Evolutionary conservation across 345 rosid species (phyloP).

Genomic region (Stellera chamaejasme): DNA sequence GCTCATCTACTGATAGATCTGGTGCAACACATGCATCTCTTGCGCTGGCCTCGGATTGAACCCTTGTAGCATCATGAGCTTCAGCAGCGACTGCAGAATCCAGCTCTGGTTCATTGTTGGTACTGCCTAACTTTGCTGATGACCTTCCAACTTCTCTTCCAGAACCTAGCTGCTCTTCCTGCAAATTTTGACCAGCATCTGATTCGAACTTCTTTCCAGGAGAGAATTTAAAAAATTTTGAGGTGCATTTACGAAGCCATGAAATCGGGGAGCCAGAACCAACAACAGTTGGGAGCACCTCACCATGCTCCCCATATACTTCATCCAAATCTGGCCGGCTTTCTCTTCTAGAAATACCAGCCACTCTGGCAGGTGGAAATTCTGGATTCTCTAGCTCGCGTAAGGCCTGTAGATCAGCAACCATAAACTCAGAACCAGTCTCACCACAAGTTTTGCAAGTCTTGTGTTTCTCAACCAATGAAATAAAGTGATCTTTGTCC

Average conservation of each 20-base stretch:
- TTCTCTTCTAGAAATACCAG: conserved; percentile 23
- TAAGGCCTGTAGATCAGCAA: conserved; percentile 51
- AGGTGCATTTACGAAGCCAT: conserved; percentile 81
- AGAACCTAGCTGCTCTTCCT: conserved; percentile 17
- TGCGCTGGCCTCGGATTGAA: conserved; percentile 31
- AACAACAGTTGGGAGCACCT: conserved; percentile 27
- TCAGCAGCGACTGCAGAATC: conserved; percentile 29
- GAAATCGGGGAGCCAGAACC: conserved; percentile 44
- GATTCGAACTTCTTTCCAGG: conserved; percentile 50
- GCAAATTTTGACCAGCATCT: conserved; percentile 28
- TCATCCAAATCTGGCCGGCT: conserved; percentile 17
- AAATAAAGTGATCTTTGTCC: conserved; percentile 77
- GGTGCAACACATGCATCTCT: conserved; percentile 37
- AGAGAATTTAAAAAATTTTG: conserved; percentile 67
- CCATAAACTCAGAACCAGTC: conserved; percentile 52
- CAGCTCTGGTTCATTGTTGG: conserved; percentile 32
- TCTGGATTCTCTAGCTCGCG: conserved; percentile 53
- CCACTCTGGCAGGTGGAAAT: conserved; percentile 30
- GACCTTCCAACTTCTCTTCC: conserved; percentile 30
- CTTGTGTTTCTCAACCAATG: conserved; percentile 62
- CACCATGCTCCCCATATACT: conserved; percentile 19
- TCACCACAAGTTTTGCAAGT: conserved; percentile 70
- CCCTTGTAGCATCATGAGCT: conserved; percentile 38
- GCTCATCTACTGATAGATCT: conserved; percentile 36
- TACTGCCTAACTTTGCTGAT: conserved; percentile 24